Evolutionary conservation across 2,329 filamentous ascomycete genomes (phyloP).

Genomic region (Neofusicoccum sp.): DNA sequence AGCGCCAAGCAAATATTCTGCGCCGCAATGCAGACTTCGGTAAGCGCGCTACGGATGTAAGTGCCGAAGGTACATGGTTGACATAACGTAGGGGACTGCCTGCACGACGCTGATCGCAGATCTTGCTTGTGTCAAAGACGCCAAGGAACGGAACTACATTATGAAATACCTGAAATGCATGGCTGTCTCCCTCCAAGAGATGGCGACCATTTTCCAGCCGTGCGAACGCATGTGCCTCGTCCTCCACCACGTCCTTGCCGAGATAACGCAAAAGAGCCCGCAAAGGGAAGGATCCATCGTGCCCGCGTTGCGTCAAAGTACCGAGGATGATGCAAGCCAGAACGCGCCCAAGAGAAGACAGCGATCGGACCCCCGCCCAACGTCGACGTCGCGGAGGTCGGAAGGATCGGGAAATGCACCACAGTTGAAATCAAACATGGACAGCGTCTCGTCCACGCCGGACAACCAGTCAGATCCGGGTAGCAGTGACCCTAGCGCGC

Average conservation of each 20-base stretch:
- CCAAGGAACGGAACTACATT: constrained; percentile 42
- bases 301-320: not conserved
- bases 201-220: constrained; percentile 57
- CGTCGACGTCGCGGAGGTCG: not conserved
- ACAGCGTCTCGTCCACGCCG: not conserved
- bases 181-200: constrained; percentile 54
- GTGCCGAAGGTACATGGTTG: constrained; percentile 14
- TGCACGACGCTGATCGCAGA: constrained; percentile 59
- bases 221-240: constrained; percentile 58
- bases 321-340: not conserved
- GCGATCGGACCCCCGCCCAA: constrained; percentile 6
- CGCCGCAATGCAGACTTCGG: constrained; percentile 56
- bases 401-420: not conserved
- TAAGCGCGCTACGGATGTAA: constrained; percentile 25
- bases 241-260: constrained; percentile 55
- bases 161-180: constrained; percentile 58
- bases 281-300: constrained; percentile 10
- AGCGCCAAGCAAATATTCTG: constrained; percentile 55
- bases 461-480: not conserved
- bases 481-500: not conserved
- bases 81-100: constrained; percentile 49
- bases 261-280: constrained; percentile 40
- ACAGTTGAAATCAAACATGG: not conserved
- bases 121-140: constrained; percentile 42
- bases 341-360: not conserved